A percentile compares a stretch with the other conserved stretches of the same genome.
Conservation (phyloP, 306 rosid genomes). For the Trichosanthes cucumerina region DNA sequence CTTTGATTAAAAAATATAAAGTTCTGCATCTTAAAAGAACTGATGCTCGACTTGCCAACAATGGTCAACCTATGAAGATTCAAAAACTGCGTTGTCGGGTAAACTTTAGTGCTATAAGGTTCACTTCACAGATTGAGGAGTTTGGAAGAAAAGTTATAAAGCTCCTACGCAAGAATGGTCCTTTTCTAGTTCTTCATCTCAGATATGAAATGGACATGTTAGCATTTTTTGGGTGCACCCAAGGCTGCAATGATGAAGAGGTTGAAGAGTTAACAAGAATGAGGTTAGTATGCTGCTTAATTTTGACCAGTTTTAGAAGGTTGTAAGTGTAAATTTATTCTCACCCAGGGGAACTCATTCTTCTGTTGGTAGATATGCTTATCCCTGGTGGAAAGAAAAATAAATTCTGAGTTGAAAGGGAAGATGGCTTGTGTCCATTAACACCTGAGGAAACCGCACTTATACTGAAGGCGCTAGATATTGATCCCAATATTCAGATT, state of each 20-base stretch:
- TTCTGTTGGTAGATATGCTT: conserved; percentile 56
- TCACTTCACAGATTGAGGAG: conserved; percentile 92
- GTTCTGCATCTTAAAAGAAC: conserved; percentile 92
- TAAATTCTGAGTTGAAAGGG: conserved; percentile 90
- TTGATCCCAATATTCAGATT: conserved; percentile 81
- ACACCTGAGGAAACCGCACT: conserved; percentile 99
- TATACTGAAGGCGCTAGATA: conserved; percentile 67
- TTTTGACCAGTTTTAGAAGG: neutral
- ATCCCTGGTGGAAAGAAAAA: conserved; percentile 99
- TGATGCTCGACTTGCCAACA: conserved; percentile 91
- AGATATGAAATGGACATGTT: conserved; percentile 99
- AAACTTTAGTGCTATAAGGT: conserved; percentile 76
- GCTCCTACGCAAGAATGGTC: conserved; percentile 71
- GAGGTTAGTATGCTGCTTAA: conserved; percentile 44
- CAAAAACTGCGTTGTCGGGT: conserved; percentile 94
- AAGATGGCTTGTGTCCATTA: conserved; percentile 90
- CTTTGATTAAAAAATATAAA: conserved; percentile 75
- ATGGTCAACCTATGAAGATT: conserved; percentile 72
- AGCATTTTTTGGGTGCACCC: conserved; percentile 97
- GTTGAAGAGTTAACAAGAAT: conserved; percentile 95
- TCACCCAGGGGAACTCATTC: conserved; percentile 8
- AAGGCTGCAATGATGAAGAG: conserved; percentile 83
- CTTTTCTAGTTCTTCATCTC: conserved; percentile 85
- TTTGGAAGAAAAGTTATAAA: conserved; percentile 79
- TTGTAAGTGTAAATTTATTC: neutral